phyloP scores from a whole-genome alignment of 148 eudicot genomes.

The Mesembryanthemum crystallinum region DNA sequence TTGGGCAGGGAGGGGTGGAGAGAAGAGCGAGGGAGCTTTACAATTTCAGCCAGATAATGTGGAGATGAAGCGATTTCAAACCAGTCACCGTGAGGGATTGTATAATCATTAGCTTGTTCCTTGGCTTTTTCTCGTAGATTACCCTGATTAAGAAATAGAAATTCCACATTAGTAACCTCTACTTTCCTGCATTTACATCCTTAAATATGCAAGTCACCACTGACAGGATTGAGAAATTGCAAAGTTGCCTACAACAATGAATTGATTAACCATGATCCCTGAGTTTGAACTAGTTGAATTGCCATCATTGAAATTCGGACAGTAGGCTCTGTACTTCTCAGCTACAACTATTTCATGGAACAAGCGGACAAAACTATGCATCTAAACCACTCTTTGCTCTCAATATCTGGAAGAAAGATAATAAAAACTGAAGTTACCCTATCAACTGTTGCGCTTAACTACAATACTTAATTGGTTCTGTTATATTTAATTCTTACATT shows the following conservation, averaged over 20 bases:
- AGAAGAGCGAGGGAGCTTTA: conserved; percentile 25
- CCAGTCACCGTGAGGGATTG: conserved; percentile 88
- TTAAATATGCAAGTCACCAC: not conserved
- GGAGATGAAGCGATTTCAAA: conserved; percentile 78
- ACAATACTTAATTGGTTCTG: not conserved
- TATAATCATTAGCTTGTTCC: conserved; percentile 50
- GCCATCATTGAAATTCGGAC: not conserved
- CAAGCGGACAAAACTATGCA: conserved; percentile 5
- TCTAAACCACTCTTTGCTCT: not conserved
- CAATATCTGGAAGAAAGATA: not conserved
- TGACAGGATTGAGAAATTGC: not conserved
- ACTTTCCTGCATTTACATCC: not conserved
- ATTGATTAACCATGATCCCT: not conserved
- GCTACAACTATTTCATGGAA: not conserved
- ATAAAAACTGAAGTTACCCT: not conserved
- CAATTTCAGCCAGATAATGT: conserved; percentile 91
- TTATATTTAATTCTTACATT: not conserved
- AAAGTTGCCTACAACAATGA: not conserved
- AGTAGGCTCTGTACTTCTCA: not conserved
- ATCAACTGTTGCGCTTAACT: not conserved
- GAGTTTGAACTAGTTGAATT: no score
- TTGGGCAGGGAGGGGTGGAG: not conserved
- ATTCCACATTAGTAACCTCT: not conserved
- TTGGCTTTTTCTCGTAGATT: conserved; percentile 54
- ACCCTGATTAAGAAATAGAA: conserved; percentile 45